Evolutionary conservation across 805 yeast genomes (phyloP), one percentile per base, ranked within the genome.

Genomic region (Kazachstania viticola): DNA sequence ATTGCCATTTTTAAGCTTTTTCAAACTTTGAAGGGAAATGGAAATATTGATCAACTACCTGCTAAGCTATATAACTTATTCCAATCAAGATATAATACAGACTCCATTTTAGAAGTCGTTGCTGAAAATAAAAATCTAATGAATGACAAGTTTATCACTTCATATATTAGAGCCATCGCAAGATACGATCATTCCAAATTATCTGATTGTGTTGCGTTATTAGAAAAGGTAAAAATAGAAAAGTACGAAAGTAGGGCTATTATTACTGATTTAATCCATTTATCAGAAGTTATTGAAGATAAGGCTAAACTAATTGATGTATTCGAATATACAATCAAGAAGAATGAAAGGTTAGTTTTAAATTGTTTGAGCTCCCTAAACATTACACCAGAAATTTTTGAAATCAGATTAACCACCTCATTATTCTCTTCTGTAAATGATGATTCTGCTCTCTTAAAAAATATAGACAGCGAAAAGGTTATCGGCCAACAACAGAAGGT

Each of bases 401-500:
- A 78, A 59, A 69, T 84, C 64, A 65, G 68, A 33, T 58, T 83
- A 28, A 80, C 82, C 56, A 67, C 79, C 1, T 75, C 87, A 1
- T 56, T 84, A 31, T 52, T 56, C 23, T 38, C 44, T 3, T 43
- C 40, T 35, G 40, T 49, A 7, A 47, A 48, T 13, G 44, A 49
- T 12, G 60, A 55, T 16, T 46, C 58, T 9, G 60, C 50, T 21
- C n/a, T n/a, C n/a, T n/a, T n/a, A n/a, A 48, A 61, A 15, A 48
- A 41, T 4, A 26, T 45, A n/a, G 47, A 42, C 11, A 31, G 48
- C 11, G 49, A 56, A 27, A 54, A 51, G 23, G 37, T 44, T 21
- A 34, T 41, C 13, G 51, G 50, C 21, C 45, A 42, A 14, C 46
- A 38, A 21, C 40, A 42, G 16, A 29, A 32, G 7, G 29, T 46